Evolutionary conservation across 2,329 filamentous ascomycete species (phyloP), one percentile per base, ranked within the genome.

Genomic region (Davidsoniella virescens): DNA sequence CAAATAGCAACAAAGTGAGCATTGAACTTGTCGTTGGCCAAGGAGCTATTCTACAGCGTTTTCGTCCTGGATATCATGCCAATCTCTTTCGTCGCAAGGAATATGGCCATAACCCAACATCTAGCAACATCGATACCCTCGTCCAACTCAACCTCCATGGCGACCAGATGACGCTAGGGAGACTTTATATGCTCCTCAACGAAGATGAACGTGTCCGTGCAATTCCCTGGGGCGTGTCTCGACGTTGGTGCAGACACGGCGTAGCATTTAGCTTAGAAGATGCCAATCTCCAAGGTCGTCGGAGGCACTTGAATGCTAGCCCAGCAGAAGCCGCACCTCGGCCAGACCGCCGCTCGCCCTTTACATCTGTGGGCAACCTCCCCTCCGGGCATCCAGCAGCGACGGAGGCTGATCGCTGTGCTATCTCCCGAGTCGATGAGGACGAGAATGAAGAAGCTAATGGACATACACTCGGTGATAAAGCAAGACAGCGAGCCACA

Each of bases 191-290:
- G 25, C 63, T 66, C 37, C 63, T 75, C 45, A 58, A 57, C 4
- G 61, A 62, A 9, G 71, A 75, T 58, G 68, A 66, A n/a, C 47
- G 47, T 4, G 59, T 61, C 25, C 65, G 70, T 12, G 57, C 55
- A 33, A 50, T 58, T n/a, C 49, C 50, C 18, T 59, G 58, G 58
- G 54, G 55, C 14, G 50, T 59, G 36, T 53, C 45, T 14, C 43
- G 41, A 16, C 47, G 38, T 5, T 55, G 54, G 54, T 49, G 53
- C 17, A 36, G 48, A 10, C 44, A 50, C 16, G 54, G 54, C 37
- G 44, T 54, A 1, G 53, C 51, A 2, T 50, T 52, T 17, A 45
- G 42, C 14, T 36, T 55, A 4, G 39, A 50, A 23, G 51, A 51
- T 16, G 51, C 45, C n/a, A 50, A 53, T n/a, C 43, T 53, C 10